Percentiles rank a stretch among this genome's conserved stretches.
phyloP scores from a whole-genome alignment of 2,329 filamentous ascomycete genomes.

The Camillea tinctor region DNA sequence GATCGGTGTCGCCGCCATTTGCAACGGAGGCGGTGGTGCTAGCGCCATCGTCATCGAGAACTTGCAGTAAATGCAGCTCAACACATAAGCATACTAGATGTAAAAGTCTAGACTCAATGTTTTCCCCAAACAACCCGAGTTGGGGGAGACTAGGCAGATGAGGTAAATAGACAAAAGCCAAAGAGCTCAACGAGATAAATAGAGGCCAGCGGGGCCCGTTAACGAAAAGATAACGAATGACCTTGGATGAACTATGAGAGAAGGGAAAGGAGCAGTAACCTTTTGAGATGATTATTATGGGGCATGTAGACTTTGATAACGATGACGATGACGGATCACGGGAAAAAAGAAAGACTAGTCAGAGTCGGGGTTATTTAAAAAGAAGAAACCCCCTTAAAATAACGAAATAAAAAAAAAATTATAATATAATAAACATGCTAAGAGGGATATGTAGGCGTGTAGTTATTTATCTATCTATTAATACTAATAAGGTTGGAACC shows the following conservation, averaged over 20 bases:
- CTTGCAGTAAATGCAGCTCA: conserved; percentile 44
- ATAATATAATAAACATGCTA: neutral
- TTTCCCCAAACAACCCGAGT: neutral
- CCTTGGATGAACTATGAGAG: neutral
- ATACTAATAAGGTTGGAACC: too few species aligned
- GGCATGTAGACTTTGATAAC: neutral
- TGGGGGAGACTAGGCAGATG: neutral
- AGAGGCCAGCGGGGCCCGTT: neutral
- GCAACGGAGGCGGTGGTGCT: conserved; percentile 95
- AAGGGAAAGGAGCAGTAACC: too few species aligned
- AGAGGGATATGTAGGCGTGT: neutral
- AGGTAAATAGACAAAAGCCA: neutral
- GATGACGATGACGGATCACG: neutral
- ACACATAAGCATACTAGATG: too few species aligned
- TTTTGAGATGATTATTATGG: neutral
- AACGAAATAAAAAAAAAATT: neutral
- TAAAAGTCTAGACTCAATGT: neutral
- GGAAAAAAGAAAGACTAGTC: neutral
- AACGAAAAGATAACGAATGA: neutral
- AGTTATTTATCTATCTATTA: too few species aligned
- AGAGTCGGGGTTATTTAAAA: neutral
- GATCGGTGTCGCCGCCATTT: conserved; percentile 92
- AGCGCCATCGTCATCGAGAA: conserved; percentile 89
- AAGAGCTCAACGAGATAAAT: neutral
- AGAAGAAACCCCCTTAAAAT: neutral